phyloP scores from a whole-genome alignment of 495 filamentous ascomycete species.

The Bathelium albidoporum region DNA sequence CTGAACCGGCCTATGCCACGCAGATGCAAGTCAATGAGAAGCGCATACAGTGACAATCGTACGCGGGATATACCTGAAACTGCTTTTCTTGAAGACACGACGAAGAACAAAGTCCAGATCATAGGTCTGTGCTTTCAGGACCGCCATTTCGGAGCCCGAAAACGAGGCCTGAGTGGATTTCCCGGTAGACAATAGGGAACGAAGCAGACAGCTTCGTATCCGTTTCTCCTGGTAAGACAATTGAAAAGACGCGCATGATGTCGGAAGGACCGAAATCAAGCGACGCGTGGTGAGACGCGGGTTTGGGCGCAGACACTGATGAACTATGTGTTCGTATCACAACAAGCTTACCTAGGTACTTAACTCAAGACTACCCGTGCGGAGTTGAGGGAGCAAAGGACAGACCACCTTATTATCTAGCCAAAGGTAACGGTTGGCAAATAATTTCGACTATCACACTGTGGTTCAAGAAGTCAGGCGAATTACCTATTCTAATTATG shows the following conservation, averaged over 20 bases:
- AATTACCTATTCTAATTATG: too few species aligned
- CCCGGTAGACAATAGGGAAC: too few species aligned
- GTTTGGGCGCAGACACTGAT: not conserved
- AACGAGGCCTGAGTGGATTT: not conserved
- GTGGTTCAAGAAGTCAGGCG: not conserved
- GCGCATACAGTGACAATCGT: too few species aligned
- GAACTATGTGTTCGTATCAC: not conserved
- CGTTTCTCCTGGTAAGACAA: not conserved
- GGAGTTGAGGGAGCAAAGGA: too few species aligned
- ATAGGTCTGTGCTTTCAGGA: conserved; percentile 7
- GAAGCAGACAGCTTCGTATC: too few species aligned
- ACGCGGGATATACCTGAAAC: conserved; percentile 49
- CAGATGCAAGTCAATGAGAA: conserved; percentile 17
- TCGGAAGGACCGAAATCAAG: not conserved
- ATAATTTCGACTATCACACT: too few species aligned
- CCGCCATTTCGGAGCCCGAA: not conserved
- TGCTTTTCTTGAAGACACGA: conserved; percentile 66
- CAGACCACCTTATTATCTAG: too few species aligned
- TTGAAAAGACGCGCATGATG: not conserved
- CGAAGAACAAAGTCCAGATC: conserved; percentile 83
- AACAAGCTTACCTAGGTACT: too few species aligned
- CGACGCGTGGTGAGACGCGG: not conserved
- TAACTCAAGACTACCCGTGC: too few species aligned
- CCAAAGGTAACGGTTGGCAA: not conserved
- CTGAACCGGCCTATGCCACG: conserved; percentile 56